phyloP scores from a whole-genome alignment of 805 yeast species.

The Kodamaea kaohsiungensis region DNA sequence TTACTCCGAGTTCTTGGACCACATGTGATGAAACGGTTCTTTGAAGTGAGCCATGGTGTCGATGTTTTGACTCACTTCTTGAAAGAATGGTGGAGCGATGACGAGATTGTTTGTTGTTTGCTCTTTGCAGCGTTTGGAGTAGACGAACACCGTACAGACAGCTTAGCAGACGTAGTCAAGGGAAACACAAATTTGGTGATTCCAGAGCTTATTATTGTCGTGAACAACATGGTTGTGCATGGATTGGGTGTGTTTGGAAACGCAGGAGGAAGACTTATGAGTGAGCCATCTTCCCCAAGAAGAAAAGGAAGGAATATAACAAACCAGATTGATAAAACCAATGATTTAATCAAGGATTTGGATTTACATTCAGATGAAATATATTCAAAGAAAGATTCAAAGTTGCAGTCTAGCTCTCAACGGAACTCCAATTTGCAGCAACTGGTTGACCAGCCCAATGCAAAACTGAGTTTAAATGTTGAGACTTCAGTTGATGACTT shows the following conservation, averaged over 20 bases:
- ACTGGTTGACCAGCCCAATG: not conserved
- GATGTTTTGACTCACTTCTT: conserved; percentile 47
- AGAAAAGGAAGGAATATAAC: not conserved
- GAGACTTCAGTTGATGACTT: conserved; percentile 10
- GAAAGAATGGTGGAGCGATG: conserved; percentile 49
- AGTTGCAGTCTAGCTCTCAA: not conserved
- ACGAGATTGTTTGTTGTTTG: conserved; percentile 36
- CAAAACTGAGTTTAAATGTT: not conserved
- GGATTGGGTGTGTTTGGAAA: conserved; percentile 2
- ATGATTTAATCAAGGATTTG: conserved; percentile 1
- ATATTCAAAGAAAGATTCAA: conserved; percentile 1
- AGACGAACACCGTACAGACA: conserved; percentile 14
- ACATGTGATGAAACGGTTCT: conserved; percentile 49
- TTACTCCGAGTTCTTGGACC: conserved; percentile 49
- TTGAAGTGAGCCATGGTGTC: conserved; percentile 50
- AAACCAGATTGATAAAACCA: not conserved
- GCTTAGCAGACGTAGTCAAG: not conserved
- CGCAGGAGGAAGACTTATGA: conserved; percentile 1
- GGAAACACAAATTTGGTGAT: conserved; percentile 3
- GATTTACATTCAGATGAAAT: conserved; percentile 3
- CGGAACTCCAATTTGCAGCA: not conserved
- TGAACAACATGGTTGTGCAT: conserved; percentile 7
- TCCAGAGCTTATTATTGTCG: conserved; percentile 7
- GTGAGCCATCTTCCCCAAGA: not conserved
- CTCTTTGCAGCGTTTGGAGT: conserved; percentile 51